Evolutionary conservation across 257 asterid genomes (phyloP).

Genomic region (Jaltomata sinuosa): DNA sequence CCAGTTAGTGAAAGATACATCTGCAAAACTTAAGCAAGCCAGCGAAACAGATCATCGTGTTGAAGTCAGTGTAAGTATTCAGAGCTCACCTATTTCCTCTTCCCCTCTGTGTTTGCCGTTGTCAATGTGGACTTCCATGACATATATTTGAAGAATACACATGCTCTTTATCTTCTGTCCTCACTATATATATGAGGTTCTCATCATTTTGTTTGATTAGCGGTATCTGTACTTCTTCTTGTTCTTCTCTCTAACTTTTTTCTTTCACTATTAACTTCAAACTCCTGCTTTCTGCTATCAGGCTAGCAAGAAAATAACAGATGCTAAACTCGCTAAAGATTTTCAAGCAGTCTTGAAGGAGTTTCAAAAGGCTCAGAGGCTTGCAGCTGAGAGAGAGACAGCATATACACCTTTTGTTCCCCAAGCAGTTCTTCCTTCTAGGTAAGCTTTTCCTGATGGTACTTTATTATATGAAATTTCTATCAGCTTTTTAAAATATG

Average conservation of each 20-base stretch:
- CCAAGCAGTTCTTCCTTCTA: slow-evolving; percentile 43
- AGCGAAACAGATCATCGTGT: slow-evolving; percentile 35
- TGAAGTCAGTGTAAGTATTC: slow-evolving; percentile 59
- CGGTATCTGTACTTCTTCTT: not conserved
- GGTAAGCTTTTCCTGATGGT: slow-evolving; percentile 29
- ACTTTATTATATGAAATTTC: not conserved
- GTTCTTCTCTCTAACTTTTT: not conserved
- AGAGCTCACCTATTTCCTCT: not conserved
- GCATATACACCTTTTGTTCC: slow-evolving; percentile 63
- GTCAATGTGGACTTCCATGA: not conserved
- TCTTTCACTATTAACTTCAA: not conserved
- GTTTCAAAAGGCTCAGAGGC: slow-evolving; percentile 48
- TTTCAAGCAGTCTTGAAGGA: slow-evolving; percentile 58
- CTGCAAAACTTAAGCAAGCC: slow-evolving; percentile 80
- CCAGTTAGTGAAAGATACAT: slow-evolving; percentile 73
- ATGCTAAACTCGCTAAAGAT: slow-evolving; percentile 24
- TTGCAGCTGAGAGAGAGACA: slow-evolving; percentile 73
- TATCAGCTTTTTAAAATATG: not conserved
- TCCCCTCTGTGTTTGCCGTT: not conserved
- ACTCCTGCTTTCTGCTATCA: slow-evolving; percentile 15
- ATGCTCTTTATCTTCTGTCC: not conserved
- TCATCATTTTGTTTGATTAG: not conserved
- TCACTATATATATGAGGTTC: not conserved
- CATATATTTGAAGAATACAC: not conserved
- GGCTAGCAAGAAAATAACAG: slow-evolving; percentile 33